Evolutionary conservation across 129 eudicot genomes (phyloP), one percentile per base, ranked within the genome.

Genomic region (Smallanthus sonchifolius): DNA sequence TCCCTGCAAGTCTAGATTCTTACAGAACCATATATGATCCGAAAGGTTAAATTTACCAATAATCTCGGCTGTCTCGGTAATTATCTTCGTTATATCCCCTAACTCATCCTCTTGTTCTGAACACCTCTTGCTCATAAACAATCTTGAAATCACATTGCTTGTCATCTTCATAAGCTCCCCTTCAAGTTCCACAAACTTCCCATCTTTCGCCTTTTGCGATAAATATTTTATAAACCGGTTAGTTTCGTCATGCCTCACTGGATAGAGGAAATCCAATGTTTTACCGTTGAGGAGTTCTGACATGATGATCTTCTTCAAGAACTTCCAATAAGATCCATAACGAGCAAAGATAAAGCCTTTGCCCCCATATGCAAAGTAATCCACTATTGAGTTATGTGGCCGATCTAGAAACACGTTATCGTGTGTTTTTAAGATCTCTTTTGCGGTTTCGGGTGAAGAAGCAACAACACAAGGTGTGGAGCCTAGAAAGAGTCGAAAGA

Each of bases 281-380:
- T 73, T 20, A 4, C 71, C 66, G 2, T 77, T 79, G 5, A 83
- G 65, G 5, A 83, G 78, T 59, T 75, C 72, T 15, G 79, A 75
- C 79, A 76, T 72, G 62, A 76, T 68, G 24, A 83, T 47, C 44
- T 76, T 83, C 45, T 83, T 83, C 84, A 79, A 14, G 81, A 83
- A 83, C 54, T 66, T 70, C 87, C 87, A 83, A 20, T 75, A 76
- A 0, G 72, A 24, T 2, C 84, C 82, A 19, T 83, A 83, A 40
- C 67, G 9, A 65, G 65, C 13, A 54, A 73, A 45, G 59, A 72
- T 1, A 57, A 38, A 13, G 73, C 52, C 13, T 47, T 68, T 37
- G 47, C 28, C 49, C 37, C 81, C 70, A 51, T 75, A 42, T 6
- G 73, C 16, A n/a, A 54, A 3, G 45, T 76, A 67, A 2, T 8